Evolutionary conservation across 75 land plant species (phyloP).

Genomic region (Isoetes taiwanensis): DNA sequence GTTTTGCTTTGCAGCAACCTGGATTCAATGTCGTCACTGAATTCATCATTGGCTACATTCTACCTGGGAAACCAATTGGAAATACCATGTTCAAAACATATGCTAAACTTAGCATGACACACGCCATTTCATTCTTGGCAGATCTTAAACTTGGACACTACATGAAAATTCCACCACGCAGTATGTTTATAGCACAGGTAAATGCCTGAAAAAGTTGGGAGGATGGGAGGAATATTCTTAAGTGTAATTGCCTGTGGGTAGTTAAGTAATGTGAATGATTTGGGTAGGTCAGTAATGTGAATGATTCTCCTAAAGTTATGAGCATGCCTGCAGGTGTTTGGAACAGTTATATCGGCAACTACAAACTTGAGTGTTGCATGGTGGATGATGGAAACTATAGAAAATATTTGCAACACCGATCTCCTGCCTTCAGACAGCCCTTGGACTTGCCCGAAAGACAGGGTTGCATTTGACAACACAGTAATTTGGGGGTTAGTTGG

Average conservation of each 20-base stretch:
- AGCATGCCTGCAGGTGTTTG: not conserved
- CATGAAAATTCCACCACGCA: constrained; percentile 1
- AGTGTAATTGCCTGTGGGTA: no score
- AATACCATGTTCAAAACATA: not conserved
- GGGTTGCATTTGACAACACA: not conserved
- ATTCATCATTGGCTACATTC: not conserved
- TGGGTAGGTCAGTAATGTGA: no score
- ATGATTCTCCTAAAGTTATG: no score
- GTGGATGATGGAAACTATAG: not conserved
- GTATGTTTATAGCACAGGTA: constrained; percentile 6
- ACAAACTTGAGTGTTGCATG: not conserved
- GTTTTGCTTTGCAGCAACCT: no score
- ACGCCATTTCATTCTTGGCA: not conserved
- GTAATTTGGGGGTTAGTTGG: not conserved
- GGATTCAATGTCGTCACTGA: constrained; percentile 2
- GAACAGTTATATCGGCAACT: not conserved
- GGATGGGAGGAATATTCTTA: no score
- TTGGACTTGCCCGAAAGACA: constrained; percentile 3
- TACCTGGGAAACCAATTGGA: not conserved
- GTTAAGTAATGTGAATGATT: no score
- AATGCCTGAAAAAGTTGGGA: no score
- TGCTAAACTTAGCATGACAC: not conserved
- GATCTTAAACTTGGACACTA: constrained; percentile 3
- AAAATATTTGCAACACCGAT: not conserved
- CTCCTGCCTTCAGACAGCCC: not conserved